These are phyloP conservation scores for Plasmodium reichenowi DNA, from an alignment of 169 alveolate species.

Conservation along the genomic window DNA sequence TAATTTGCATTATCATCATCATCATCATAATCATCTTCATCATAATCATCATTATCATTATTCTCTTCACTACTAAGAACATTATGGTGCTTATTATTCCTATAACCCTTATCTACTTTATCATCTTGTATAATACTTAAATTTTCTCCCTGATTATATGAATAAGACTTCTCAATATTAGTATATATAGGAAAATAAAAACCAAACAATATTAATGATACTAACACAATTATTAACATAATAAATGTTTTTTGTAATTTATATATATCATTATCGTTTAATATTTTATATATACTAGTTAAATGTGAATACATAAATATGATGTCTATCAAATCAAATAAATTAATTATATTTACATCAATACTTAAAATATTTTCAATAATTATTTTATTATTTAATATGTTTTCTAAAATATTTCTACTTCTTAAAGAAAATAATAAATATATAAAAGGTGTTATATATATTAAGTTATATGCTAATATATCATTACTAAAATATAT, in stretches of 20 bases:
- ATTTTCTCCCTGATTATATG: conserved; percentile 9
- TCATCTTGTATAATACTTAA: not conserved
- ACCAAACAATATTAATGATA: conserved; percentile 27
- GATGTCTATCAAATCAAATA: conserved; percentile 55
- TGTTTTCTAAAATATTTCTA: conserved; percentile 61
- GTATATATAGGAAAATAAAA: conserved; percentile 71
- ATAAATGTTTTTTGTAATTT: conserved; percentile 14
- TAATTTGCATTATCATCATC: too few species aligned
- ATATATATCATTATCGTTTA: conserved; percentile 1
- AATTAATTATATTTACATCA: conserved; percentile 62
- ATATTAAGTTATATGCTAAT: conserved; percentile 45
- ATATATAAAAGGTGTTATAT: conserved; percentile 61
- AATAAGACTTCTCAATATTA: conserved; percentile 43
- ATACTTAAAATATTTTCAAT: conserved; percentile 55
- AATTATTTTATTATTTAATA: conserved; percentile 40
- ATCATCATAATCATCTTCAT: too few species aligned
- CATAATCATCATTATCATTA: not conserved
- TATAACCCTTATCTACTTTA: not conserved
- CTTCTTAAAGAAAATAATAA: conserved; percentile 63
- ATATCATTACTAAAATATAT: conserved; percentile 41
- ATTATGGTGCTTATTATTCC: not conserved
- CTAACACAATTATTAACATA: conserved; percentile 28
- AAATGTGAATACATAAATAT: conserved; percentile 58
- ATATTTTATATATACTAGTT: conserved; percentile 39
- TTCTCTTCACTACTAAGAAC: not conserved